These are phyloP conservation scores for Salix udensis DNA, from an alignment of 345 rosid genomes.

Conservation along the genomic window DNA sequence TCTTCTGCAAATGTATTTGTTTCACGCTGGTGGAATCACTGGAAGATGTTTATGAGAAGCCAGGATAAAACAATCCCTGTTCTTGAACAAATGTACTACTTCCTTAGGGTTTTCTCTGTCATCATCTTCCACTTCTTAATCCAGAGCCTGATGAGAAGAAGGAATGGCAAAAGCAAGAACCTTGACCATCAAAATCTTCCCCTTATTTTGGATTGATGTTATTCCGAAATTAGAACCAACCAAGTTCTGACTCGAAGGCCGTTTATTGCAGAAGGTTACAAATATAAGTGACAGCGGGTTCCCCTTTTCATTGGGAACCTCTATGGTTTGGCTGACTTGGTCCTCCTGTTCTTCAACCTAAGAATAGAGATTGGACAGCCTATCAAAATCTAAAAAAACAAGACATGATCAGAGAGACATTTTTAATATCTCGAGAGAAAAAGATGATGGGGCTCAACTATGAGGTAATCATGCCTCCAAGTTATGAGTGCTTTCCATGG, in stretches of 20 bases:
- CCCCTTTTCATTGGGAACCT: constrained; percentile 1
- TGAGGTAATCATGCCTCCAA: too few relatives aligned
- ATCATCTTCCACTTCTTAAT: constrained; percentile 21
- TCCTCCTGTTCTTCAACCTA: constrained; percentile 14
- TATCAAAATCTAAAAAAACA: neutral
- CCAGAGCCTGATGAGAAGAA: constrained; percentile 18
- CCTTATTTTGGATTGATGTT: constrained; percentile 23
- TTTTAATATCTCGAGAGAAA: neutral
- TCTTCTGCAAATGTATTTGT: neutral
- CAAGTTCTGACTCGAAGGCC: constrained; percentile 13
- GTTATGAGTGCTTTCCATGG: neutral
- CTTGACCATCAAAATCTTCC: neutral
- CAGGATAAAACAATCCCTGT: neutral
- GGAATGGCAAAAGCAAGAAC: constrained; percentile 20
- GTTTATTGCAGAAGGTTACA: neutral
- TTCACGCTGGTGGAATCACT: neutral
- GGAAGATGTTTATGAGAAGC: neutral
- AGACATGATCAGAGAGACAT: neutral
- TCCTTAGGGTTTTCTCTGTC: neutral
- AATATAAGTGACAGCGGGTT: neutral
- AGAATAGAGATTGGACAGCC: neutral
- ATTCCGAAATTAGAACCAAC: constrained; percentile 15
- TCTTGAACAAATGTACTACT: neutral
- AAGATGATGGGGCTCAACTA: neutral
- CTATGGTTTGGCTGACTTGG: constrained; percentile 28